phyloP scores from a whole-genome alignment of 2,329 filamentous ascomycete species.

The Scedosporium boydii region DNA sequence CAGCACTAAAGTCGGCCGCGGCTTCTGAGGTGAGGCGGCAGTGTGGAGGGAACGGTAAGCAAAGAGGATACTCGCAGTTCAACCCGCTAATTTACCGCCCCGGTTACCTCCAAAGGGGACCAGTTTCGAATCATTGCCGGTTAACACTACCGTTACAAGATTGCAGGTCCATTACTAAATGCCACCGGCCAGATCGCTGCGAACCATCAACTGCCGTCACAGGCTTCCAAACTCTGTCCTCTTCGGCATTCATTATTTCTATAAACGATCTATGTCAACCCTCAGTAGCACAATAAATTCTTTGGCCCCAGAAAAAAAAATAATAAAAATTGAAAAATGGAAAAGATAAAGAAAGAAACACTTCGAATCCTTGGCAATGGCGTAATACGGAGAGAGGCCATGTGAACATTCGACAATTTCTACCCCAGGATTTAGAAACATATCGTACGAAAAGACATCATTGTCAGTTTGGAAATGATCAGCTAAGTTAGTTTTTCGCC shows the following conservation, averaged over 20 bases:
- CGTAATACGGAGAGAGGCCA: neutral
- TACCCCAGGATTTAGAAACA: neutral
- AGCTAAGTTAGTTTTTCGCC: neutral
- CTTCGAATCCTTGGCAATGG: neutral
- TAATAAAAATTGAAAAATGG: neutral
- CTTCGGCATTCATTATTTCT: neutral
- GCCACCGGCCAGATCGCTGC: neutral
- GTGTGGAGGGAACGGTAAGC: neutral
- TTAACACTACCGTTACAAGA: neutral
- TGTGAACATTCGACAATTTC: neutral
- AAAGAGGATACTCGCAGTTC: no score
- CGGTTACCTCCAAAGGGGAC: neutral
- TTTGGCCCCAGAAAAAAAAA: no score
- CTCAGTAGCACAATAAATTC: neutral
- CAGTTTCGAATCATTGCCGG: neutral
- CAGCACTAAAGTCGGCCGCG: no score
- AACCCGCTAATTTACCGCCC: neutral
- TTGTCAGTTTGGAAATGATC: neutral
- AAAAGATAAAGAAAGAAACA: neutral
- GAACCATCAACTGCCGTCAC: neutral
- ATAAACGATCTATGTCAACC: neutral
- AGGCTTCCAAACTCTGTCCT: neutral
- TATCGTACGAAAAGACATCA: neutral
- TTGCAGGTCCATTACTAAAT: neutral
- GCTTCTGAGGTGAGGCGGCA: no score